Conservation (phyloP, 2,329 filamentous ascomycete species). For the Chaetomium sp. region DNA sequence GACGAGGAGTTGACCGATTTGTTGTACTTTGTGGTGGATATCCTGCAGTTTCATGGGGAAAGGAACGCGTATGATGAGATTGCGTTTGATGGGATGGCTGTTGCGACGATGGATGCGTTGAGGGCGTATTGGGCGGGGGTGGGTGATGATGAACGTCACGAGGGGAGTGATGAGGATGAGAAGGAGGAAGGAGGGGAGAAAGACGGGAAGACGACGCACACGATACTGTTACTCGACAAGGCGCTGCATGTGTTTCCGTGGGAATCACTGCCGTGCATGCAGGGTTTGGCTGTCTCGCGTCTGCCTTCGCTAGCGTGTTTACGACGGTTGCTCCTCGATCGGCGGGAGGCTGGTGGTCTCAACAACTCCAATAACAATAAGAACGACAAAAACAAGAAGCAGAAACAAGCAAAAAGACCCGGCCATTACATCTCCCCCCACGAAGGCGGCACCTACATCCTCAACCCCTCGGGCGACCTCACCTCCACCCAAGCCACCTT, state of each 20-base stretch:
- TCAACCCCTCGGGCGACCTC: conserved; percentile 85
- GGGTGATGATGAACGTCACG: conserved; percentile 25
- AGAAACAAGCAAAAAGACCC: not conserved
- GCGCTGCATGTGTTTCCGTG: conserved; percentile 86
- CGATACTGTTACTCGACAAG: conserved; percentile 87
- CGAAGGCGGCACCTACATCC: conserved; percentile 68
- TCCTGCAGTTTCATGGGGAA: conserved; percentile 94
- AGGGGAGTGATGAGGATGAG: not conserved
- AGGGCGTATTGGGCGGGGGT: conserved; percentile 62
- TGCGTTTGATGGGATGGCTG: conserved; percentile 85
- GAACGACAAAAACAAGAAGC: conserved; percentile 14
- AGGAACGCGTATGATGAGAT: conserved; percentile 96
- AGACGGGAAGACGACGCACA: conserved; percentile 49
- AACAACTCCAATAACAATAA: conserved; percentile 19
- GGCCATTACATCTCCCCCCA: conserved; percentile 50
- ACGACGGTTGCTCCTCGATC: conserved; percentile 64
- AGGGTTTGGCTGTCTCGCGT: conserved; percentile 71
- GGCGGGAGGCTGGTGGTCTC: conserved; percentile 16
- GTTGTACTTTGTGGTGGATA: conserved; percentile 92
- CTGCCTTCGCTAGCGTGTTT: conserved; percentile 82
- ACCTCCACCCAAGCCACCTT: conserved; percentile 73
- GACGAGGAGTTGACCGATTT: conserved; percentile 89
- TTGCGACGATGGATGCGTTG: conserved; percentile 81
- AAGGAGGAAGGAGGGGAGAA: not conserved
- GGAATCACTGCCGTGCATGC: conserved; percentile 88